Percentiles rank a stretch among this genome's conserved stretches.
Conservation (phyloP, 345 rosid species). For the Brassica rapa region DNA sequence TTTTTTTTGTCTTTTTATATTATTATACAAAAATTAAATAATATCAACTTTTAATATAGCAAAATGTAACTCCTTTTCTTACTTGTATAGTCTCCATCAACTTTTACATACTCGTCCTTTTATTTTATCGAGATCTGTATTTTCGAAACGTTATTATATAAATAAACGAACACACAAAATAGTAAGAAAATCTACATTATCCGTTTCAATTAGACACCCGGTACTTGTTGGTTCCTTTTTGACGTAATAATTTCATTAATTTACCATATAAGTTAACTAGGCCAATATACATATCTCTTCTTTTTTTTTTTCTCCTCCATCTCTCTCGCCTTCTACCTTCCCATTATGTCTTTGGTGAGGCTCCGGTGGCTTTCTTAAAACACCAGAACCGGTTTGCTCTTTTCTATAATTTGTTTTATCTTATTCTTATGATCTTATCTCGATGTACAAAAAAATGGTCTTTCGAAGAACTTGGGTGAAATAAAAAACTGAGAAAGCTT, state of each 20-base stretch:
- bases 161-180: too few relatives aligned
- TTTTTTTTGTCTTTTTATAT: not conserved
- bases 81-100: not conserved
- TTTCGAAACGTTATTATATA: not conserved
- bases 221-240: not conserved
- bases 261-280: not conserved
- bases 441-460: too few relatives aligned
- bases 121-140: not conserved
- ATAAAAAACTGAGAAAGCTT: too few relatives aligned
- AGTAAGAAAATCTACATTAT: not conserved
- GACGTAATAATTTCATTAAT: not conserved
- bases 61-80: conserved; percentile 5
- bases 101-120: not conserved
- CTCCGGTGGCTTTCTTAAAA: too few relatives aligned
- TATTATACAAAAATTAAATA: not conserved
- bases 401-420: too few relatives aligned
- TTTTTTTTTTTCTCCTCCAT: too few relatives aligned
- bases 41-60: not conserved
- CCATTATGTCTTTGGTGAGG: too few relatives aligned
- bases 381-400: too few relatives aligned
- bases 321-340: too few relatives aligned
- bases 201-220: not conserved
- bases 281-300: too few relatives aligned
- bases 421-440: too few relatives aligned
- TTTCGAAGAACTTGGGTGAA: too few relatives aligned